Conservation (phyloP, 305 asterid species). For the Fraxinus greggii region DNA sequence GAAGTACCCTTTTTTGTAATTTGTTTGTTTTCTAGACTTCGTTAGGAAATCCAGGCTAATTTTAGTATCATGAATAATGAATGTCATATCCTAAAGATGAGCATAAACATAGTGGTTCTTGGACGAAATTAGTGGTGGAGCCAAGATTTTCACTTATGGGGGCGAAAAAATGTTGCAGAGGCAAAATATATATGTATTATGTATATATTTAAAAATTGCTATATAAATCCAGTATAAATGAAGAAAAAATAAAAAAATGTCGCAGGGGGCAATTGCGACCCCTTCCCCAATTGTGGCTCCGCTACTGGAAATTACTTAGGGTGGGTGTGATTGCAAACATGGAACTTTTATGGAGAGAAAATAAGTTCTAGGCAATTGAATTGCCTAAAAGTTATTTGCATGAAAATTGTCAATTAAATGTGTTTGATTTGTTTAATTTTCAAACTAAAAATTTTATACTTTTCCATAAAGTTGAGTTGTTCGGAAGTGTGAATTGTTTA, state of each 20-base stretch:
- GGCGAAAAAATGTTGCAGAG: neutral
- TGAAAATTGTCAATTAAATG: neutral
- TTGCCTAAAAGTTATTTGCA: neutral
- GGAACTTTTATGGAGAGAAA: neutral
- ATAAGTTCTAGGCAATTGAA: neutral
- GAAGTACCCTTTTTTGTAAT: neutral
- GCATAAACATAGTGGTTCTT: neutral
- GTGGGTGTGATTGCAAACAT: neutral
- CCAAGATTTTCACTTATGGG: neutral
- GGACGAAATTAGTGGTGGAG: neutral
- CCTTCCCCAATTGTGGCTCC: neutral
- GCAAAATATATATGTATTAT: neutral
- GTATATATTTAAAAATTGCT: neutral
- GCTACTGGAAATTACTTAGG: neutral
- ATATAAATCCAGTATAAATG: neutral
- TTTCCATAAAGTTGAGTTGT: neutral
- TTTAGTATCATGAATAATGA: neutral
- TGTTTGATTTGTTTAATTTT: neutral
- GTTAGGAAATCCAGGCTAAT: neutral
- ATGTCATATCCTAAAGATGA: neutral
- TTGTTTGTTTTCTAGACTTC: neutral
- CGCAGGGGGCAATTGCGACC: neutral
- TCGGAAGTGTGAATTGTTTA: neutral
- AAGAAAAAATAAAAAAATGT: neutral
- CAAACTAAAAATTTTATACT: no score